These are phyloP conservation scores for Lentinula raphanica DNA, from an alignment of 768 basidiomycete genomes.

Conservation along the genomic window DNA sequence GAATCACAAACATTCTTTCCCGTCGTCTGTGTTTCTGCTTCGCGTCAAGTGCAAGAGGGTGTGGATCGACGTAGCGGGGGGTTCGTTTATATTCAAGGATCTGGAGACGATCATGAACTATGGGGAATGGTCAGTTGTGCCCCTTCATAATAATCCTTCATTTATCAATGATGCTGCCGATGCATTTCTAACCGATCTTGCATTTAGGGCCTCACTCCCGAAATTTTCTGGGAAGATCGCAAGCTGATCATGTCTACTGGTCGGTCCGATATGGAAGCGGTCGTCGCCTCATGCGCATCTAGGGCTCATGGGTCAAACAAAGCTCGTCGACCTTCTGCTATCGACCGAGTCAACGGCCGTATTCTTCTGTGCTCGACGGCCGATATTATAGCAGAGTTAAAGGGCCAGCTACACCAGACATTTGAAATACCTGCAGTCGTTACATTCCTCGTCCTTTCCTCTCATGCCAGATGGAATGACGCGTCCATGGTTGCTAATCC, in stretches of 20 bases:
- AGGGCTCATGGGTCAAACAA: neutral
- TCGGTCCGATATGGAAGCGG: constrained; percentile 43
- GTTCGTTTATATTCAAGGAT: constrained; percentile 87
- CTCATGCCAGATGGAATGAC: neutral
- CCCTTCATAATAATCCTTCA: too few species aligned
- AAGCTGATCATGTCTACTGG: constrained; percentile 39
- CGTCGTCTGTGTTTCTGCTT: constrained; percentile 83
- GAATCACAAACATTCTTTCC: constrained; percentile 45
- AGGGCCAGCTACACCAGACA: neutral
- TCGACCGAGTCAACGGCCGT: constrained; percentile 32
- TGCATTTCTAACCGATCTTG: too few species aligned
- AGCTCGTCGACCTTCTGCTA: constrained; percentile 16
- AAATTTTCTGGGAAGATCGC: constrained; percentile 62
- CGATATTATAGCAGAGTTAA: constrained; percentile 15
- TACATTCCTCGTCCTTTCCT: constrained; percentile 26
- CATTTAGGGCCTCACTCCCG: constrained; percentile 67
- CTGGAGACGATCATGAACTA: constrained; percentile 91
- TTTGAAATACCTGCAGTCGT: neutral
- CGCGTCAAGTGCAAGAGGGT: constrained; percentile 58
- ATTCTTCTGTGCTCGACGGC: constrained; percentile 34
- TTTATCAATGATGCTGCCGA: neutral
- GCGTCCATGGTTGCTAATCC: neutral
- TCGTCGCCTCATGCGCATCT: constrained; percentile 26
- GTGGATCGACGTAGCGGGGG: constrained; percentile 59
- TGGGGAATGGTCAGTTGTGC: constrained; percentile 63